Evolutionary conservation across 129 eudicot species (phyloP).

Genomic region (Helichrysum umbraculigerum): DNA sequence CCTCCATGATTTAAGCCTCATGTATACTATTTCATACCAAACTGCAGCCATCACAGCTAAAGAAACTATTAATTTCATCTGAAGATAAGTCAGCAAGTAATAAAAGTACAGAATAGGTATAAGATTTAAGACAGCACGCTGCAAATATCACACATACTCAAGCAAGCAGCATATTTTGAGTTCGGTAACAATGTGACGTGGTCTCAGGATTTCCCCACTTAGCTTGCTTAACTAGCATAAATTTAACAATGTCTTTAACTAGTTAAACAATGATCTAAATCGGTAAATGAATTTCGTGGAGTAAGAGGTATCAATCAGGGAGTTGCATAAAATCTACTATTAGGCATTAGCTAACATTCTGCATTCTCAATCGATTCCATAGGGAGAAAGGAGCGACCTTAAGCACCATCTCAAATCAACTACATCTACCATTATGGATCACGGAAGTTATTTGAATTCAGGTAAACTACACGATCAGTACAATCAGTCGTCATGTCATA

Average conservation of each 20-base stretch:
- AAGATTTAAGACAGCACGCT: background rate
- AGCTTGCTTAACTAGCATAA: background rate
- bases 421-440: too few relatives aligned
- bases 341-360: background rate
- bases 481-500: background rate
- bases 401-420: background rate
- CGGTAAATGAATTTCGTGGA: background rate
- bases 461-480: background rate
- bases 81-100: conserved; percentile 11
- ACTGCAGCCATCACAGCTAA: conserved; percentile 29
- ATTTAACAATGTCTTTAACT: background rate
- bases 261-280: background rate
- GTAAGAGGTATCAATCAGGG: background rate
- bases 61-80: conserved; percentile 20
- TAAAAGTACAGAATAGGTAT: background rate
- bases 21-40: conserved; percentile 49
- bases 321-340: background rate
- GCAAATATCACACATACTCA: background rate
- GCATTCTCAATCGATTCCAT: background rate
- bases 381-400: background rate
- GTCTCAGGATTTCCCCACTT: background rate
- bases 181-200: background rate
- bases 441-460: too few relatives aligned
- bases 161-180: background rate
- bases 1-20: conserved; percentile 59